Base-by-base conservation (phyloP, 2,329 filamentous ascomycete species). In the Clonostachys sp. region DNA sequence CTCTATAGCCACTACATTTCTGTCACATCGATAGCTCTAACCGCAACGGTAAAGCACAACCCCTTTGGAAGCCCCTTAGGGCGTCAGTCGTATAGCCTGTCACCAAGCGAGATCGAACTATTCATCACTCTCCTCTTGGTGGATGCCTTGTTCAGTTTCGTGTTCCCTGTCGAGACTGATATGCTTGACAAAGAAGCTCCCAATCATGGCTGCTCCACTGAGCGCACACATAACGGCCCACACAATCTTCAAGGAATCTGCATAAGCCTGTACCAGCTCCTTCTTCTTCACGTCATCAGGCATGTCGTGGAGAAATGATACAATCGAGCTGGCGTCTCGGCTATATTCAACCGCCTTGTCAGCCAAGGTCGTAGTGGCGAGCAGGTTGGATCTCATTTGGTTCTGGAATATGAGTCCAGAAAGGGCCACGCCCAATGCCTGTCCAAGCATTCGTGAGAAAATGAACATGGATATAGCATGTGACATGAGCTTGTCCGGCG, bases 361-460 rank as follows among this genome's bases (percentile, higher is more conserved):
- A 18, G 36, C 36, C 36, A 39, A 18, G 36, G 36, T 39, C 12
- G 7, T 12, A 12, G 36, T 39, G 7, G 36, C 36, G 36, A 39
- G 36, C 36, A 39, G 36, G 36, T 39, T 39, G 14, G 36, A n/a
- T n/a, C 36, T n/a, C 36, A 39, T 39, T 18, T 39, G 45, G 34
- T 42, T 47, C 45, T 66, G 64, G 54, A 75, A 74, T n/a, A 74
- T 62, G 1, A 62, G 56, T 0, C 65, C 65, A 0, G 70, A 68
- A 6, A 79, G 65, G 0, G 71, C 64, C 2, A 77, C 66, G 5
- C 74, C 73, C 54, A 75, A 68, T 4, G 73, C 64, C 7, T 60
- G 52, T 0, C 74, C 75, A 7, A 78, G 65, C 5, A 58, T 64
- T 6, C 74, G 65, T 18, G 36, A n/a, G 36, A 39, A 39, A 36